phyloP scores from a whole-genome alignment of 139 green algal species.

The Asterochloris sp. region DNA sequence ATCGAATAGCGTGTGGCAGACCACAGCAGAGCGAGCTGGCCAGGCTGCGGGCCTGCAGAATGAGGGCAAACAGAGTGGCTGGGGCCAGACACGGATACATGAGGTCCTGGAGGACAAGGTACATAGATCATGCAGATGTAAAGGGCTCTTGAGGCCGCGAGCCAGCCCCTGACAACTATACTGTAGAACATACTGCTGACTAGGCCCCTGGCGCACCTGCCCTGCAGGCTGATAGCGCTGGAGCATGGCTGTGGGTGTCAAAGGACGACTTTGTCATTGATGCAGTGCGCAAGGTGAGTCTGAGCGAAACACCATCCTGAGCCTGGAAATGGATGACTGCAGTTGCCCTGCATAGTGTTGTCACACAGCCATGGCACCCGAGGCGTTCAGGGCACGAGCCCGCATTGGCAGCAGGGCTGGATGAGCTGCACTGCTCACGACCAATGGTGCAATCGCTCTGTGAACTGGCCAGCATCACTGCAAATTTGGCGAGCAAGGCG shows the following conservation, averaged over 20 bases:
- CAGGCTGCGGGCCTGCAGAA: too few relatives aligned
- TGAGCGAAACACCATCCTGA: background rate
- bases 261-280: constrained; percentile 54
- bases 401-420: background rate
- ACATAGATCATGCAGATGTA: background rate
- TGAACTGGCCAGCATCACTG: background rate
- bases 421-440: background rate
- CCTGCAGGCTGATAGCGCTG: constrained; percentile 31
- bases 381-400: background rate
- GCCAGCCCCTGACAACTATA: background rate
- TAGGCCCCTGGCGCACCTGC: background rate
- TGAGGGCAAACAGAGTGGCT: constrained; percentile 10
- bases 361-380: background rate
- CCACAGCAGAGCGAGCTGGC: background rate
- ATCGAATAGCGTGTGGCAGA: background rate
- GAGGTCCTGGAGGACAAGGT: constrained; percentile 27
- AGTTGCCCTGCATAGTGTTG: background rate
- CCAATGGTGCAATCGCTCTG: background rate
- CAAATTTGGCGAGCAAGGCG: background rate
- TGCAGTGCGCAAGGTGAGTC: constrained; percentile 44
- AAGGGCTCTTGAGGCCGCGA: background rate
- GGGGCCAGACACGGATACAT: constrained; percentile 20
- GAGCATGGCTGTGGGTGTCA: constrained; percentile 53
- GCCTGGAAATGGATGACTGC: background rate
- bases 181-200: background rate